Conservation (phyloP, 2,329 filamentous ascomycete genomes). For the Fusarium virguliforme region DNA sequence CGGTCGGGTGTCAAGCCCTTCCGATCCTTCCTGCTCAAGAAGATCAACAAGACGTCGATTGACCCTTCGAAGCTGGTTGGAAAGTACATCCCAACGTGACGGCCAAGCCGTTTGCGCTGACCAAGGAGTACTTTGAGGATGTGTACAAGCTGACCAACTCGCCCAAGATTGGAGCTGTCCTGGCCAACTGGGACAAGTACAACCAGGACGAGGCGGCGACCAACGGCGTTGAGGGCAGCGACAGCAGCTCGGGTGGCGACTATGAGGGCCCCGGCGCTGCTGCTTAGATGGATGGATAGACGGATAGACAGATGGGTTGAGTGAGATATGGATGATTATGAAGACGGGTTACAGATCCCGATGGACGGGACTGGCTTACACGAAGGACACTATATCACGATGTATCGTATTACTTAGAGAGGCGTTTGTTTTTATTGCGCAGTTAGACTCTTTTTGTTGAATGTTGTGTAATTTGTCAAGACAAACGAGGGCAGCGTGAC, state of each 20-base stretch:
- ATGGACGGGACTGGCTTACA: constrained; percentile 41
- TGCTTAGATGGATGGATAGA: constrained; percentile 53
- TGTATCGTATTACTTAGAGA: constrained; percentile 48
- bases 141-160: constrained; percentile 95
- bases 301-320: constrained; percentile 36
- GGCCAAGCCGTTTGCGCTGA: constrained; percentile 93
- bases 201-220: constrained; percentile 64
- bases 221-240: constrained; percentile 56
- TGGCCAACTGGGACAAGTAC: constrained; percentile 91
- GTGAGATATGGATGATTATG: constrained; percentile 46
- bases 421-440: constrained; percentile 46
- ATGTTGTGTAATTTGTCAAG: constrained; percentile 33
- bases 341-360: constrained; percentile 44
- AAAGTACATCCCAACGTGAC: constrained; percentile 99
- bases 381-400: constrained; percentile 48
- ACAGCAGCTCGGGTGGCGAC: constrained; percentile 60
- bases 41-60: constrained; percentile 99
- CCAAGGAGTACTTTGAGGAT: constrained; percentile 99
- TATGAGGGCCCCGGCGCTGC: constrained; percentile 62
- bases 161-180: constrained; percentile 81
- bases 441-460: constrained; percentile 45
- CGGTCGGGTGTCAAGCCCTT: constrained; percentile 99
- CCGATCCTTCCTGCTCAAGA: constrained; percentile 98
- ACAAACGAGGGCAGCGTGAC: not conserved
- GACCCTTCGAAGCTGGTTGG: constrained; percentile 96